Percentiles rank a stretch among this genome's conserved stretches.
These are phyloP conservation scores for Lathyrus sativus DNA, from an alignment of 306 rosid genomes.

Conservation along the genomic window DNA sequence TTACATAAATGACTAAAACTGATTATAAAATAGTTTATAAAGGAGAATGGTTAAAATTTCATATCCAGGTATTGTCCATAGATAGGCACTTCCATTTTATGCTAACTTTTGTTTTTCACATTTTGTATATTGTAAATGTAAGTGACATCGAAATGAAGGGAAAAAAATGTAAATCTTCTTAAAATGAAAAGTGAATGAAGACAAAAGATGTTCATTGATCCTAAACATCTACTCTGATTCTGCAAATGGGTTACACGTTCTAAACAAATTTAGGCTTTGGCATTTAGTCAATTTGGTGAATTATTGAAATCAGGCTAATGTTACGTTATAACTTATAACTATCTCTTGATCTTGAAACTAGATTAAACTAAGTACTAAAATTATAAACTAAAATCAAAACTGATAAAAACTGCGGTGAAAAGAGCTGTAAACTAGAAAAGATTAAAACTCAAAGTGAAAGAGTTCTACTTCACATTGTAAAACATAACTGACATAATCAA, in stretches of 20 bases:
- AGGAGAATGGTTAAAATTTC: too few relatives aligned
- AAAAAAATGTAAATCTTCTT: background rate
- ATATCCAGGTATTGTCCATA: too few relatives aligned
- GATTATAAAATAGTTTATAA: too few relatives aligned
- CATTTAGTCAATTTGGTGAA: slow-evolving; percentile 16
- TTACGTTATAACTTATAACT: background rate
- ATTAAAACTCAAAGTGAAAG: background rate
- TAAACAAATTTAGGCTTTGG: background rate
- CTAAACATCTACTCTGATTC: background rate
- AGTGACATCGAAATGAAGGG: background rate
- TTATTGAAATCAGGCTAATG: background rate
- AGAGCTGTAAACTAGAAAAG: too few relatives aligned
- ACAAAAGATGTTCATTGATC: background rate
- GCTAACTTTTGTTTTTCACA: background rate
- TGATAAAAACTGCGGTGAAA: background rate
- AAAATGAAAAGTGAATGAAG: background rate
- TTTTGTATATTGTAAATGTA: background rate
- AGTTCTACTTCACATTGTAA: background rate
- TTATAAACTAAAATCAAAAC: background rate
- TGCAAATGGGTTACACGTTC: background rate
- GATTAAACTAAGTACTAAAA: background rate
- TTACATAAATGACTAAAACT: too few relatives aligned
- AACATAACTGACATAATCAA: background rate
- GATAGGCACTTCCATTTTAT: background rate
- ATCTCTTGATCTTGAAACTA: slow-evolving; percentile 5